These are phyloP conservation scores for Lyophyllum atratum DNA, from an alignment of 768 basidiomycete species.

Conservation along the genomic window DNA sequence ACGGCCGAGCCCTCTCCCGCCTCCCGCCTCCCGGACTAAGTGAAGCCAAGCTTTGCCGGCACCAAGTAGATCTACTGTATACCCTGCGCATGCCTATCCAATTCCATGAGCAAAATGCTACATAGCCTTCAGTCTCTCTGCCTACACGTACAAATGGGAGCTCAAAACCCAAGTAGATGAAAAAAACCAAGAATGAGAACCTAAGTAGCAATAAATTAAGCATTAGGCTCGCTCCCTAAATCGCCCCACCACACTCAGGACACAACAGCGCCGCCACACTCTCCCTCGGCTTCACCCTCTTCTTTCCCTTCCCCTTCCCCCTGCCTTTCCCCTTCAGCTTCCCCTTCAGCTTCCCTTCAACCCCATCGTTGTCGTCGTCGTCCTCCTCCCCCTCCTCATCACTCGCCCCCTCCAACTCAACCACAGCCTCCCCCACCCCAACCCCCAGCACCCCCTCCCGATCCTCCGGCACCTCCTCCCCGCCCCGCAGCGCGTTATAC, in stretches of 20 bases:
- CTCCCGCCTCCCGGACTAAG: too few relatives aligned
- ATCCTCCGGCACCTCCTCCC: constrained; percentile 33
- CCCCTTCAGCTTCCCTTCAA: not conserved
- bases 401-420: constrained; percentile 7
- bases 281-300: not conserved
- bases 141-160: too few relatives aligned
- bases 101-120: too few relatives aligned
- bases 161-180: too few relatives aligned
- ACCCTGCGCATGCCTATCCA: too few relatives aligned
- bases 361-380: not conserved
- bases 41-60: too few relatives aligned
- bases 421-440: constrained; percentile 21
- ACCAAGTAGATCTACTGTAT: too few relatives aligned
- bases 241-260: constrained; percentile 14
- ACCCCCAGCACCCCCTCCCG: constrained; percentile 37
- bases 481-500: constrained; percentile 34
- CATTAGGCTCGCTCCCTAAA: constrained; percentile 8
- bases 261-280: constrained; percentile 9
- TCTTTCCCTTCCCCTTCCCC: not conserved
- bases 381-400: not conserved
- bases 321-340: not conserved
- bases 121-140: too few relatives aligned
- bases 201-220: too few relatives aligned
- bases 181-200: too few relatives aligned
- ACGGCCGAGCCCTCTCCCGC: too few relatives aligned